Evolutionary conservation across 2,329 filamentous ascomycete species (phyloP).

Genomic region (Xenosphaeropsis pyriputrescens): DNA sequence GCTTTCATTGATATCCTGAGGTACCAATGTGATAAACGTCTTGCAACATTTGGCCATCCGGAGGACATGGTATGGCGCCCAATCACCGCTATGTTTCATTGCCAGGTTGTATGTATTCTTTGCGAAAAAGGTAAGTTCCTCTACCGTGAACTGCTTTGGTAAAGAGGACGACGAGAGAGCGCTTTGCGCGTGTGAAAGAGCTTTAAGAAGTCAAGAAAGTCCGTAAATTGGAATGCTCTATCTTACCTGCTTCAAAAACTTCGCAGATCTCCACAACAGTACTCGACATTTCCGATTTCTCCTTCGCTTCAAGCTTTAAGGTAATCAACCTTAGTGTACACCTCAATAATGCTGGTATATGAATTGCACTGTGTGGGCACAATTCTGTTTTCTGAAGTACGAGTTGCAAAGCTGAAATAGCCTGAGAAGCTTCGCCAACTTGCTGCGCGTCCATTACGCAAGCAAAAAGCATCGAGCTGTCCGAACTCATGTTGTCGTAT

Average conservation of each 20-base stretch:
- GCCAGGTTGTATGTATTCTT: conserved; percentile 70
- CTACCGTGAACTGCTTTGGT: conserved; percentile 33
- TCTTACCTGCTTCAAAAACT: conserved; percentile 32
- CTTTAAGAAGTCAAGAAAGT: conserved; percentile 4
- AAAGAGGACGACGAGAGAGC: background rate
- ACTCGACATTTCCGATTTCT: background rate
- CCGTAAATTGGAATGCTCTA: background rate
- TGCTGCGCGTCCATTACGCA: conserved; percentile 67
- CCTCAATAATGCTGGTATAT: conserved; percentile 50
- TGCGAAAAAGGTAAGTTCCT: conserved; percentile 73
- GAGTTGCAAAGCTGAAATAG: conserved; percentile 41
- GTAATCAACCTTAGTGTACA: conserved; percentile 38
- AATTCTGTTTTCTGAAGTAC: conserved; percentile 41
- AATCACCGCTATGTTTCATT: conserved; percentile 40
- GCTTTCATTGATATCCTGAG: conserved; percentile 26
- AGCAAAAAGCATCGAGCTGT: conserved; percentile 57
- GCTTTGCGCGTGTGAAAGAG: conserved; percentile 19
- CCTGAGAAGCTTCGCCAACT: conserved; percentile 43
- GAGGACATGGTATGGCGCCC: conserved; percentile 36
- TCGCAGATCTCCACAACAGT: conserved; percentile 33
- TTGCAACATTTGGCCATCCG: conserved; percentile 41
- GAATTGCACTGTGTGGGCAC: conserved; percentile 28
- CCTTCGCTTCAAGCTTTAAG: conserved; percentile 21
- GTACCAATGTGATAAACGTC: conserved; percentile 34
- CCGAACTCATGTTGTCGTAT: conserved; percentile 31